A percentile compares a stretch with the other conserved stretches of the same genome.
Evolutionary conservation across 2,329 filamentous ascomycete genomes (phyloP).

Genomic region (Curvularia eragrostidis): DNA sequence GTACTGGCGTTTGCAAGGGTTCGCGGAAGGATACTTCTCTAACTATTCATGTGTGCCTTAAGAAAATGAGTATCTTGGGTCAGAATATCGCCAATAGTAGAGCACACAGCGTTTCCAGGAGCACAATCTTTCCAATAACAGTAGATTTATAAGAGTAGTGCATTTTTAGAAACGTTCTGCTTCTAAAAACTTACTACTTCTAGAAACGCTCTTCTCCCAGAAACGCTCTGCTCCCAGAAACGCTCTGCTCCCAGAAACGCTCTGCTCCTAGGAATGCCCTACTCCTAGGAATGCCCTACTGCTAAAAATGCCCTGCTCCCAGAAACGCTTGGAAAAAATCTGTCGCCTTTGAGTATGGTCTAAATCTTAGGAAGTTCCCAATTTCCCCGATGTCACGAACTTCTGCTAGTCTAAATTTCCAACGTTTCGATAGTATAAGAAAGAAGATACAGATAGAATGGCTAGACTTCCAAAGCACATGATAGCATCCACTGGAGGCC

Average conservation of each 20-base stretch:
- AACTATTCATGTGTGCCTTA: neutral
- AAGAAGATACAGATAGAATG: too few relatives aligned
- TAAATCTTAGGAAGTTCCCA: too few relatives aligned
- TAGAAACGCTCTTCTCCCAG: slow-evolving; percentile 2
- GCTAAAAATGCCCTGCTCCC: slow-evolving; percentile 3
- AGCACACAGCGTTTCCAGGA: slow-evolving; percentile 1
- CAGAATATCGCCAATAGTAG: neutral
- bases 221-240: slow-evolving; percentile 2
- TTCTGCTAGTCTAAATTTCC: too few relatives aligned
- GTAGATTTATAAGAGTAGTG: neutral
- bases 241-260: slow-evolving; percentile 4
- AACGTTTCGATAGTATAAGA: too few relatives aligned
- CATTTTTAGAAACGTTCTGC: neutral
- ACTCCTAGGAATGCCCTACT: slow-evolving; percentile 4
- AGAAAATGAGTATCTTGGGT: neutral
- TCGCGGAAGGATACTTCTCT: slow-evolving; percentile 4
- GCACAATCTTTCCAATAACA: neutral
- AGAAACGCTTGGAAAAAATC: neutral
- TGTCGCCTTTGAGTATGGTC: too few relatives aligned
- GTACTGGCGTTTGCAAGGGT: neutral
- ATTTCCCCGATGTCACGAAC: too few relatives aligned
- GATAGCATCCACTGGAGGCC: neutral
- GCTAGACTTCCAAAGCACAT: neutral
- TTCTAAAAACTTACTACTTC: neutral
- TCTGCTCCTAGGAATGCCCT: slow-evolving; percentile 1